A percentile compares a stretch with the other conserved stretches of the same genome.
Evolutionary conservation across 345 rosid genomes (phyloP).

Genomic region (Corymbia maculata): DNA sequence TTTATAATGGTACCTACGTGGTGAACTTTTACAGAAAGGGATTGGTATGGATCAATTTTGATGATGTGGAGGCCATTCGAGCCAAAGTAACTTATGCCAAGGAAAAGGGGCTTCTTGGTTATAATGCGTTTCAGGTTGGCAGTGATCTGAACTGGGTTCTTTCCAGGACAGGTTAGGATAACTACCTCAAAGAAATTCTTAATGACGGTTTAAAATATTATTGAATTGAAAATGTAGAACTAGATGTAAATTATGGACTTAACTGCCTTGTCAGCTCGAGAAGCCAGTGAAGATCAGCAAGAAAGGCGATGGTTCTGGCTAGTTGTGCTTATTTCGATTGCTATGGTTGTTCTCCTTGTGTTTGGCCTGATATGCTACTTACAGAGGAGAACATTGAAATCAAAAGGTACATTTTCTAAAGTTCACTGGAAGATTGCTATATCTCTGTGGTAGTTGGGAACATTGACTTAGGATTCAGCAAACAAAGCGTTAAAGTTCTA

Average conservation of each 20-base stretch:
- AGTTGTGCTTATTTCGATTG: constrained; percentile 8
- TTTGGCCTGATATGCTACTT: neutral
- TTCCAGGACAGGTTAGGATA: constrained; percentile 17
- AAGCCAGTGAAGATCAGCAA: neutral
- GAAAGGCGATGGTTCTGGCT: constrained; percentile 7
- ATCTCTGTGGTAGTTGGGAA: neutral
- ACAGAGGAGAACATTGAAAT: neutral
- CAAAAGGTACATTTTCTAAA: constrained; percentile 6
- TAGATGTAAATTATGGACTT: neutral
- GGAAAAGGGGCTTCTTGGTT: constrained; percentile 30
- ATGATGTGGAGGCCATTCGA: constrained; percentile 22
- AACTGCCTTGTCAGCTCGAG: constrained; percentile 10
- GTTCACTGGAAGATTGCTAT: neutral
- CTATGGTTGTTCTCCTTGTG: constrained; percentile 2
- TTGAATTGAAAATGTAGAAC: neutral
- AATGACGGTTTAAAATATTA: neutral
- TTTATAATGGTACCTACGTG: constrained; percentile 21
- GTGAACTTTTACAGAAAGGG: constrained; percentile 8
- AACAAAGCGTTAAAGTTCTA: neutral
- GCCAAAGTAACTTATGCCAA: constrained; percentile 27
- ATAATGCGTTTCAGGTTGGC: constrained; percentile 12
- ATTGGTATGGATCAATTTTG: constrained; percentile 30
- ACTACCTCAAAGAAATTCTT: neutral
- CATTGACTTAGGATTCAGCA: neutral
- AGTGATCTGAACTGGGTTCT: constrained; percentile 34